phyloP scores from a whole-genome alignment of 2,329 filamentous ascomycete genomes.

The Ascosphaera apis region DNA sequence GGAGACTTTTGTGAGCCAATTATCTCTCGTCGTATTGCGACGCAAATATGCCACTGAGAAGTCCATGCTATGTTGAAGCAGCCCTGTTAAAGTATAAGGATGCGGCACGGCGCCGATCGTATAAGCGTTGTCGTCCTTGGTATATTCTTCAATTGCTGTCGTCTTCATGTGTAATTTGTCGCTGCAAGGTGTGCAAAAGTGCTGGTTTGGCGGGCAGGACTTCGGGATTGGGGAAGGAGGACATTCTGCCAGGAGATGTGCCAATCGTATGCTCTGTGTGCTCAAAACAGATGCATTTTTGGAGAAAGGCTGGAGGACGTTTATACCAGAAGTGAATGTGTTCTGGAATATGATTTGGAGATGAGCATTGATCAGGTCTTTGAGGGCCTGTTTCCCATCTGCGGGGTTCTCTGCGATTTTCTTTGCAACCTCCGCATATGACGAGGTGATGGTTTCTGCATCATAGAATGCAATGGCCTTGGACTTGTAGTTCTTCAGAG shows the following conservation, averaged over 20 bases:
- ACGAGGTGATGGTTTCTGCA: conserved; percentile 33
- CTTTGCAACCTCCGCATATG: conserved; percentile 45
- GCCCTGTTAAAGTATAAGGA: conserved; percentile 57
- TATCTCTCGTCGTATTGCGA: conserved; percentile 46
- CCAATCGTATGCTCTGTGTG: conserved; percentile 46
- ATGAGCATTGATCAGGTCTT: conserved; percentile 59
- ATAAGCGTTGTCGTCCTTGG: conserved; percentile 49
- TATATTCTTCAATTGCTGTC: conserved; percentile 41
- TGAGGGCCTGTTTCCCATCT: conserved; percentile 41
- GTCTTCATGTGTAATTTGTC: conserved; percentile 41
- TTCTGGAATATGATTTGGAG: conserved; percentile 71
- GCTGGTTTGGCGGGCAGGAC: conserved; percentile 64
- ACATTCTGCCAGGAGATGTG: conserved; percentile 52
- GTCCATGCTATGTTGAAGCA: conserved; percentile 36
- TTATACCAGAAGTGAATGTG: conserved; percentile 51
- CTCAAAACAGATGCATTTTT: conserved; percentile 52
- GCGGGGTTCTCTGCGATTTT: conserved; percentile 33
- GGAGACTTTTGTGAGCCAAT: conserved; percentile 54
- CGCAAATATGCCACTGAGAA: conserved; percentile 44
- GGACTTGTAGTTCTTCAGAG: conserved; percentile 43
- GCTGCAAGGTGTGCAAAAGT: conserved; percentile 52
- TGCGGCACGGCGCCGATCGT: conserved; percentile 77
- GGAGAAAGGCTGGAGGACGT: conserved; percentile 57
- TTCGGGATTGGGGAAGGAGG: conserved; percentile 46
- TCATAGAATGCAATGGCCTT: conserved; percentile 60